Evolutionary conservation across 306 rosid genomes (phyloP).

Genomic region (Castanea crenata): DNA sequence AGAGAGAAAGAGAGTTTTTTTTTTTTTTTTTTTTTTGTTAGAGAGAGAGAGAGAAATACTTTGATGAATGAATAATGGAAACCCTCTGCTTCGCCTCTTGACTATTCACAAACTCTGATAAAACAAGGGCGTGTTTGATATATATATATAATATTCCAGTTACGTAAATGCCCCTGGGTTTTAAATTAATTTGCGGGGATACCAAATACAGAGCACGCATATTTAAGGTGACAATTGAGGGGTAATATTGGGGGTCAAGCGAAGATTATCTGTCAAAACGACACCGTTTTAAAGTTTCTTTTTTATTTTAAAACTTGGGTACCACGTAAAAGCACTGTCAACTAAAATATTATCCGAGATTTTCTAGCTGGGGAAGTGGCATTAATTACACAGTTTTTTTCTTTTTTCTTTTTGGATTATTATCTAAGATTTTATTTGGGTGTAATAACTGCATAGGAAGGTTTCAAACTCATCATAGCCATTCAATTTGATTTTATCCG

Average conservation of each 20-base stretch:
- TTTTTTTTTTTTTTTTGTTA: no score
- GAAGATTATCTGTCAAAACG: not conserved
- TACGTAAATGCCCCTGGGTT: slow-evolving; percentile 19
- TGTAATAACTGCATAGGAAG: no score
- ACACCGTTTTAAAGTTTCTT: not conserved
- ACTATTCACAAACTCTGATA: slow-evolving; percentile 14
- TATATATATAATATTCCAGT: slow-evolving; percentile 18
- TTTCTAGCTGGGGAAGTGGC: no score
- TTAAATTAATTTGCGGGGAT: slow-evolving; percentile 1
- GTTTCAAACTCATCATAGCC: no score
- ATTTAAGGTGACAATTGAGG: not conserved
- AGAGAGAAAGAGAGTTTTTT: slow-evolving; percentile 32
- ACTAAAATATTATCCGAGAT: no score
- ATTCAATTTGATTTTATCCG: no score
- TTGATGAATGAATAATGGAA: slow-evolving; percentile 62
- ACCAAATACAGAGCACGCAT: accelerated
- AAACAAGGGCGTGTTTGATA: slow-evolving; percentile 13
- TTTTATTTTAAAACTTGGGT: not conserved
- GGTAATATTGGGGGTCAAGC: no score
- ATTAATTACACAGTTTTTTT: no score
- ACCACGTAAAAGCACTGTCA: not conserved
- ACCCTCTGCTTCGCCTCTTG: slow-evolving; percentile 52
- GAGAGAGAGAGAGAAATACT: slow-evolving; percentile 19
- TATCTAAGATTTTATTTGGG: no score
- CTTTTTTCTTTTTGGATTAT: no score